phyloP scores from a whole-genome alignment of 106 monocot species.

The Dioscorea alata region DNA sequence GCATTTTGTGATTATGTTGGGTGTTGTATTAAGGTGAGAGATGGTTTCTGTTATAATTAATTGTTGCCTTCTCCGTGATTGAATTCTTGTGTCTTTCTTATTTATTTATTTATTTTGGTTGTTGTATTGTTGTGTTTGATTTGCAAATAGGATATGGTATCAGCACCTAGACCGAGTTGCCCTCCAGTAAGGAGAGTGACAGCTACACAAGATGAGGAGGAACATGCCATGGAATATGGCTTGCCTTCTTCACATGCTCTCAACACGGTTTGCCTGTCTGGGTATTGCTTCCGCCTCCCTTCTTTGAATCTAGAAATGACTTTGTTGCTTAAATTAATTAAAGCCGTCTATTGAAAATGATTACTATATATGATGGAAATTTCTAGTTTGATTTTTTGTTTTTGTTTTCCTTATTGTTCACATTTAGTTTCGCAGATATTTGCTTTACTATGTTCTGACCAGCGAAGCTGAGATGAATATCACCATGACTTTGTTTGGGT shows the following conservation, averaged over 20 bases:
- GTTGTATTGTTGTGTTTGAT: not conserved
- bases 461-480: constrained; percentile 27
- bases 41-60: not conserved
- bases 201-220: constrained; percentile 64
- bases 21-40: constrained; percentile 68
- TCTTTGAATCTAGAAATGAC: not conserved
- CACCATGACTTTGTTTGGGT: constrained; percentile 17
- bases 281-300: constrained; percentile 34
- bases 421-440: constrained; percentile 44
- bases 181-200: constrained; percentile 89
- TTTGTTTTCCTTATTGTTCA: not conserved
- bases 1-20: constrained; percentile 93
- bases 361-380: not conserved
- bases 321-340: not conserved
- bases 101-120: not conserved
- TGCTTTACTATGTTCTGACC: constrained; percentile 57
- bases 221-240: constrained; percentile 87
- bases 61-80: not conserved
- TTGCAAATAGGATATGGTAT: constrained; percentile 53
- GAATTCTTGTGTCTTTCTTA: not conserved
- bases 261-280: constrained; percentile 74
- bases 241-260: constrained; percentile 86
- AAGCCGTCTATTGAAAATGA: not conserved
- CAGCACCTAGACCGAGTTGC: constrained; percentile 78
- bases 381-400: not conserved